Evolutionary conservation across 78 protist genomes (phyloP).

Genomic region (Guillardia theta): DNA sequence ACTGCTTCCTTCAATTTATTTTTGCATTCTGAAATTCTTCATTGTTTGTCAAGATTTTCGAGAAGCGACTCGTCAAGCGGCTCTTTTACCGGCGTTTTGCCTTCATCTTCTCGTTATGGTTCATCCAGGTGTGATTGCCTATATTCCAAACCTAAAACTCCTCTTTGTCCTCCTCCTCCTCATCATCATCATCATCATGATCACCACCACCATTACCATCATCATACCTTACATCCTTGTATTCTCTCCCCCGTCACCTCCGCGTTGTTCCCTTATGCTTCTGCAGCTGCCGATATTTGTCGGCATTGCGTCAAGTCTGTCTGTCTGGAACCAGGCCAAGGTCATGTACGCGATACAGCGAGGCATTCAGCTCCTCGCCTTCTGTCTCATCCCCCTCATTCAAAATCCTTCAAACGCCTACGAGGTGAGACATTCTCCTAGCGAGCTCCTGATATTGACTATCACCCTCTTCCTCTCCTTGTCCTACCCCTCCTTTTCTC

Average conservation of each 20-base stretch:
- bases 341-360: not conserved
- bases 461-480: no score
- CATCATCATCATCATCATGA: not conserved
- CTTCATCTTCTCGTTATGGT: not conserved
- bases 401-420: no score
- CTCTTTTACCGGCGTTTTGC: not conserved
- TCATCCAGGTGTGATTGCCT: no score
- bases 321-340: not conserved
- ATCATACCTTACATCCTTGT: not conserved
- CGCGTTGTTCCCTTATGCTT: not conserved
- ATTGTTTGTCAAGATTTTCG: not conserved
- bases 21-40: not conserved
- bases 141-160: not conserved
- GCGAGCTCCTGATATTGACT: no score
- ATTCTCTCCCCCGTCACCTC: not conserved
- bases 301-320: not conserved
- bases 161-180: not conserved
- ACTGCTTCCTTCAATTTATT: not conserved
- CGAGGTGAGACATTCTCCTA: no score
- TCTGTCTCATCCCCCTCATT: not conserved
- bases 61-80: constrained; percentile 20
- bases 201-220: not conserved
- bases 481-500: no score
- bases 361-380: not conserved
- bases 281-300: not conserved